Conservation (phyloP, 2,329 filamentous ascomycete genomes). For the Acarospora socialis region DNA sequence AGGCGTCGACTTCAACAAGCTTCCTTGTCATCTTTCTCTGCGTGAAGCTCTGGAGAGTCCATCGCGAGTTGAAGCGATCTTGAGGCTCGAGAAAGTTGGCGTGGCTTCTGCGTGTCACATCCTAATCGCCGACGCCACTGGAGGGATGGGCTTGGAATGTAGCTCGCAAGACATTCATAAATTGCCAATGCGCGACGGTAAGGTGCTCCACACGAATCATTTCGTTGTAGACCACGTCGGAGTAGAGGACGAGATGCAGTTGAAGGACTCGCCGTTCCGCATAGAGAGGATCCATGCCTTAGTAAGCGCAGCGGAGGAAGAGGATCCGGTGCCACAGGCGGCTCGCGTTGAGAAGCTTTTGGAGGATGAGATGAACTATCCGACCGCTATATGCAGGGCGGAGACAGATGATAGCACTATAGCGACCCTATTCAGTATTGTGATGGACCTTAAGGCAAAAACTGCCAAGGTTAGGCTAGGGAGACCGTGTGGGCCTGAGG, state of each 20-base stretch:
- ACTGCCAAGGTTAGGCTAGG: slow-evolving; percentile 22
- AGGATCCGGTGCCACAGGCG: slow-evolving; percentile 10
- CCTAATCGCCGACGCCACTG: slow-evolving; percentile 35
- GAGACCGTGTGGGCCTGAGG: slow-evolving; percentile 19
- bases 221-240: slow-evolving; percentile 15
- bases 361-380: slow-evolving; percentile 21
- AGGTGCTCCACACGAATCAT: slow-evolving; percentile 21
- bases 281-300: slow-evolving; percentile 20
- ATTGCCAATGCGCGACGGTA: slow-evolving; percentile 12
- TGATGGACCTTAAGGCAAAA: slow-evolving; percentile 25
- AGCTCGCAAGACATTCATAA: slow-evolving; percentile 18
- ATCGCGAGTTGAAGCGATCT: slow-evolving; percentile 32
- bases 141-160: slow-evolving; percentile 37
- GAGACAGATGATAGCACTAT: slow-evolving; percentile 17
- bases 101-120: slow-evolving; percentile 42
- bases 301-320: slow-evolving; percentile 12
- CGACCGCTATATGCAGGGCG: slow-evolving; percentile 22
- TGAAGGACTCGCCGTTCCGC: slow-evolving; percentile 18
- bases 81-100: slow-evolving; percentile 30
- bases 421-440: slow-evolving; percentile 25
- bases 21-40: slow-evolving; percentile 43
- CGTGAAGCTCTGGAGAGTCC: slow-evolving; percentile 37
- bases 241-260: slow-evolving; percentile 10
- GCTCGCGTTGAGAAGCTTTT: slow-evolving; percentile 18
- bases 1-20: slow-evolving; percentile 31